Conservation (phyloP, 2,329 filamentous ascomycete genomes). For the Diaporthe citrichinensis region DNA sequence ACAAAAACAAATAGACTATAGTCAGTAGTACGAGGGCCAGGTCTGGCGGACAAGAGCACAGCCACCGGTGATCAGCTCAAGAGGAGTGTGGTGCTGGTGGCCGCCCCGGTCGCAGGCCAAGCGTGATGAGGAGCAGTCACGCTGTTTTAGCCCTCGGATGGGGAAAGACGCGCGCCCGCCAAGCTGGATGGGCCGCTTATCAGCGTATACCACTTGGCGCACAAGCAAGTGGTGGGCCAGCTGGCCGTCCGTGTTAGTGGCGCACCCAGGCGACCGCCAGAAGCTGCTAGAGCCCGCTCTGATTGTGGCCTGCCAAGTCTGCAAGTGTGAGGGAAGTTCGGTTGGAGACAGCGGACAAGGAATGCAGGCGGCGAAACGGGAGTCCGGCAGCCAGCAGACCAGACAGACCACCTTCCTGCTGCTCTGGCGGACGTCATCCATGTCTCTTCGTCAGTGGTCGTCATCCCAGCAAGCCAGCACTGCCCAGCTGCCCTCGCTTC, state of each 20-base stretch:
- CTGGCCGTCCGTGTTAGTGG: background rate
- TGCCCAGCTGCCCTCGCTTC: slow-evolving; percentile 5
- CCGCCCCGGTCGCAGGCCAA: slow-evolving; percentile 8
- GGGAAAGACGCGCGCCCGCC: slow-evolving; percentile 14
- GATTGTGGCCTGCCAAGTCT: slow-evolving; percentile 15
- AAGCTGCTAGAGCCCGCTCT: background rate
- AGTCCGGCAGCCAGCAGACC: slow-evolving; percentile 20
- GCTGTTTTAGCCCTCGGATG: slow-evolving; percentile 30
- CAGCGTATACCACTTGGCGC: background rate
- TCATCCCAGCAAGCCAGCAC: slow-evolving; percentile 23
- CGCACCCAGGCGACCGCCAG: background rate
- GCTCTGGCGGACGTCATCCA: slow-evolving; percentile 22
- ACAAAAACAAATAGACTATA: background rate
- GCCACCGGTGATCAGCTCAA: slow-evolving; percentile 30
- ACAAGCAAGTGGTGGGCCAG: background rate
- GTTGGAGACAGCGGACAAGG: slow-evolving; percentile 8
- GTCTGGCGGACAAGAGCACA: slow-evolving; percentile 7
- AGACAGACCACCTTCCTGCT: slow-evolving; percentile 17
- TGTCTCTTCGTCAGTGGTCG: slow-evolving; percentile 19
- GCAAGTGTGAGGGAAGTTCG: slow-evolving; percentile 11
- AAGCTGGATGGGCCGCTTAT: background rate
- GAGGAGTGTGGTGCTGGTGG: background rate
- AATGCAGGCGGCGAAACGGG: slow-evolving; percentile 20
- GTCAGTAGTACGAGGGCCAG: slow-evolving; percentile 27
- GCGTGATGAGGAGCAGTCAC: slow-evolving; percentile 12